These are phyloP conservation scores for Chlorella ohadii DNA, from an alignment of 139 green algal genomes.

Conservation along the genomic window DNA sequence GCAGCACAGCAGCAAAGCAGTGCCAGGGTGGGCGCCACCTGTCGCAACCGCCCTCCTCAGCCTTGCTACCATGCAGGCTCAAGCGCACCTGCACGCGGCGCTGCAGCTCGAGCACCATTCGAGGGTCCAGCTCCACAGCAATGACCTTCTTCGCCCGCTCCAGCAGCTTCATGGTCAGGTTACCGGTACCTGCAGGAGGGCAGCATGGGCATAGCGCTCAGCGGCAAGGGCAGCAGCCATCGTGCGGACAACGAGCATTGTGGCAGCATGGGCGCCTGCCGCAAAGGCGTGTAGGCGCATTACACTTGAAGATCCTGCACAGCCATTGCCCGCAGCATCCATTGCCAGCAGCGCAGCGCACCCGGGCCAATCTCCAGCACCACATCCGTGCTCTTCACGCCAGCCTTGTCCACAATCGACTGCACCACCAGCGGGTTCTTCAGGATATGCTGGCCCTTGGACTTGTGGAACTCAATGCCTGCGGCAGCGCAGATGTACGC, in stretches of 20 bases:
- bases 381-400: constrained; percentile 96
- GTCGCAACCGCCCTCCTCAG: too few relatives aligned
- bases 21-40: too few relatives aligned
- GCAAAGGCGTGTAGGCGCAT: too few relatives aligned
- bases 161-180: constrained; percentile 97
- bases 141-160: constrained; percentile 94
- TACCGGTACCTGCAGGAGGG: constrained; percentile 84
- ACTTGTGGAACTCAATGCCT: constrained; percentile 99
- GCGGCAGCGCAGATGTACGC: not conserved
- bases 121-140: constrained; percentile 94
- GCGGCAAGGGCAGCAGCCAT: too few relatives aligned
- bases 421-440: constrained; percentile 97
- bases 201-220: not conserved
- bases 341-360: not conserved
- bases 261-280: too few relatives aligned
- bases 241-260: too few relatives aligned
- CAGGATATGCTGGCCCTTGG: constrained; percentile 98
- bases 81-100: constrained; percentile 72
- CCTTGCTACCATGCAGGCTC: too few relatives aligned
- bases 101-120: constrained; percentile 98
- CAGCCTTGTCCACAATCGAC: constrained; percentile 96
- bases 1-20: too few relatives aligned
- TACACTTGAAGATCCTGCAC: too few relatives aligned
- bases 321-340: too few relatives aligned
- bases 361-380: constrained; percentile 97